Percentiles rank a stretch among this genome's conserved stretches.
phyloP scores from a whole-genome alignment of 305 asterid genomes.

The Solanum hybrid region DNA sequence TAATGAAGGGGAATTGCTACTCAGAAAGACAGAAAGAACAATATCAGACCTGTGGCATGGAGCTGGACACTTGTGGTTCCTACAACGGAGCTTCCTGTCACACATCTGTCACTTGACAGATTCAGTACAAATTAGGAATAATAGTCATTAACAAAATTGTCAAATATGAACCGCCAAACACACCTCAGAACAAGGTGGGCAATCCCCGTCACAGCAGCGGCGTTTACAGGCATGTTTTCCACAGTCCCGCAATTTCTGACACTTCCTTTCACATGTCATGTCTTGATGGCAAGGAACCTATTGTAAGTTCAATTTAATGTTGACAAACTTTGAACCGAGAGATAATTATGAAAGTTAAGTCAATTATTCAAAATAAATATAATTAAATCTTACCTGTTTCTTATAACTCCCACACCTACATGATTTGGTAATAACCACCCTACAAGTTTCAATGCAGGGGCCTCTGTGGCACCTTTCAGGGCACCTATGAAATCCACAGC shows the following conservation, averaged over 20 bases:
- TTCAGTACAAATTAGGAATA: not conserved
- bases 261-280: constrained; percentile 89
- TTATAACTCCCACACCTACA: constrained; percentile 93
- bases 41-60: constrained; percentile 80
- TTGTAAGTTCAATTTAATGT: constrained; percentile 41
- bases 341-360: not conserved
- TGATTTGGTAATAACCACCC: constrained; percentile 55
- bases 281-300: constrained; percentile 95
- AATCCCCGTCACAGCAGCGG: constrained; percentile 91
- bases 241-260: constrained; percentile 72
- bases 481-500: constrained; percentile 75
- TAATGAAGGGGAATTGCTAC: not conserved
- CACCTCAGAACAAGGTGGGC: constrained; percentile 96
- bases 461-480: constrained; percentile 95
- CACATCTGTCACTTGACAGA: constrained; percentile 47
- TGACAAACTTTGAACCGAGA: constrained; percentile 4
- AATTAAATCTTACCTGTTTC: constrained; percentile 54
- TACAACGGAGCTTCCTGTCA: constrained; percentile 85
- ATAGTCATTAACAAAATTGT: not conserved
- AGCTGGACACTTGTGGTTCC: constrained; percentile 94
- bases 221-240: constrained; percentile 89
- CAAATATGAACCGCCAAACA: constrained; percentile 4
- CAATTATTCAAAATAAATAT: not conserved
- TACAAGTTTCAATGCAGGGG: constrained; percentile 62
- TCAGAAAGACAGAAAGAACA: constrained; percentile 3